These are phyloP conservation scores for Tylopilus plumbeoviolaceoides DNA, from an alignment of 768 basidiomycete species.

Conservation along the genomic window DNA sequence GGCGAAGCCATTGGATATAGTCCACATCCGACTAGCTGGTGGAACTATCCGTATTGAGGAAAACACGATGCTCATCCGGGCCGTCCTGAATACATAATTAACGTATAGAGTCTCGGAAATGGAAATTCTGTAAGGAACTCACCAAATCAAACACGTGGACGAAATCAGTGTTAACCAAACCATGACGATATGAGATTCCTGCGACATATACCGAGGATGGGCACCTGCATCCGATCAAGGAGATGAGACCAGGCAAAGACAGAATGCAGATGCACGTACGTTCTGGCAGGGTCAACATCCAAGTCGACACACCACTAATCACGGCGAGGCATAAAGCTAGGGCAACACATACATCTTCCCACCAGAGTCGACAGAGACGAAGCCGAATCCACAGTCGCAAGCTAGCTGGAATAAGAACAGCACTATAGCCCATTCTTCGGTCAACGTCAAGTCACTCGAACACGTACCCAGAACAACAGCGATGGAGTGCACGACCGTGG, in stretches of 20 bases:
- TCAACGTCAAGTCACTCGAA: too few relatives aligned
- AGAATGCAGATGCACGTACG: neutral
- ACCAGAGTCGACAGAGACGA: slow-evolving; percentile 9
- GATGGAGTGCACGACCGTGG: too few relatives aligned
- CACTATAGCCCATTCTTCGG: too few relatives aligned
- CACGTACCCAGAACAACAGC: too few relatives aligned
- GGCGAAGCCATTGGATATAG: neutral
- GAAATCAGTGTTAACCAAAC: slow-evolving; percentile 5
- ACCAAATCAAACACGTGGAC: slow-evolving; percentile 7
- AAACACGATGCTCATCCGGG: slow-evolving; percentile 17
- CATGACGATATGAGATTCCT: neutral
- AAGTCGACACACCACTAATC: slow-evolving; percentile 6
- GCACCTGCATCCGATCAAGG: neutral
- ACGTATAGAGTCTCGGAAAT: neutral
- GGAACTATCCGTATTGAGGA: slow-evolving; percentile 6
- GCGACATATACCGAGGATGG: neutral
- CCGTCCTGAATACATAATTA: slow-evolving; percentile 1
- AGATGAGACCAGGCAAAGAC: too few relatives aligned
- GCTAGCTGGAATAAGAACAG: neutral
- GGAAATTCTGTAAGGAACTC: neutral
- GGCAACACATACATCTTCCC: slow-evolving; percentile 11
- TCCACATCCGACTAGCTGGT: neutral
- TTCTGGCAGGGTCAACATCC: slow-evolving; percentile 1
- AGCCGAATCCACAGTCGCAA: slow-evolving; percentile 8
- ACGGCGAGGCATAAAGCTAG: slow-evolving; percentile 4